Evolutionary conservation across 495 filamentous ascomycete species (phyloP).

Genomic region (Cercophora samala): DNA sequence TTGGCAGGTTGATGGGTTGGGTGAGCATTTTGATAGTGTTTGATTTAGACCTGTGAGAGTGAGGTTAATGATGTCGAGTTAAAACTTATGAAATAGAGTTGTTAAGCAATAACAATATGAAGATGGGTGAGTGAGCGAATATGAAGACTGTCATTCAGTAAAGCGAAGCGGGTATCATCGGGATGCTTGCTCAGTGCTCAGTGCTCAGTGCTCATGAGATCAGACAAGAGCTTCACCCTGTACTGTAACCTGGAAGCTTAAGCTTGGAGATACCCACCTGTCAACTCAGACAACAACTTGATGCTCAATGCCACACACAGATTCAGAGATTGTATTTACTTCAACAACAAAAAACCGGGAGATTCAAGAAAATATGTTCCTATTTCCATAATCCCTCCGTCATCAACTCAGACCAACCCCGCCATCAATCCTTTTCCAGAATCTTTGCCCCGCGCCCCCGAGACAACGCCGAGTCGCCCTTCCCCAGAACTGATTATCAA

Average conservation of each 20-base stretch:
- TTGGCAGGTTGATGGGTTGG: slow-evolving; percentile 71
- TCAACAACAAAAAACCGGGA: neutral
- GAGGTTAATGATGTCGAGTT: neutral
- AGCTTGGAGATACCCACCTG: neutral
- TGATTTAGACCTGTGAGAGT: neutral
- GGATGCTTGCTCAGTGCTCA: neutral
- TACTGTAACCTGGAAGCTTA: neutral
- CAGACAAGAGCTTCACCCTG: neutral
- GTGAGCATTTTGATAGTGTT: slow-evolving; percentile 40
- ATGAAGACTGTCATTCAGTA: neutral
- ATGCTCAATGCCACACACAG: too few relatives aligned
- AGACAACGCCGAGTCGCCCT: neutral
- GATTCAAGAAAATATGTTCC: neutral
- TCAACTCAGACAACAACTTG: neutral
- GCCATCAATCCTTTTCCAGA: neutral
- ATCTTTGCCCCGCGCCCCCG: neutral
- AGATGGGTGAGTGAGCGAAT: neutral
- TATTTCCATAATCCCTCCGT: neutral
- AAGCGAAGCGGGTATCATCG: neutral
- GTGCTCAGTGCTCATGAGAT: neutral
- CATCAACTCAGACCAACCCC: neutral
- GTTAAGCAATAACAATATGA: neutral
- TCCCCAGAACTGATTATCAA: slow-evolving; percentile 1
- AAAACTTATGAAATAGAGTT: neutral
- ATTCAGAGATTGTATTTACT: too few relatives aligned